Conservation (phyloP, 176 grass and related monocot species). For the bread wheat (Triticum aestivum) region IWGSC_CS_RefSeq_v2.1 NC_057801.1:257563052-257563551, state of each 20-base stretch:
- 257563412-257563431: not conserved
- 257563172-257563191: slow-evolving; percentile 2
- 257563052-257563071: not conserved
- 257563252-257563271: not conserved
- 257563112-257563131: not conserved
- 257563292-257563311: not conserved
- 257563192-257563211: not conserved
- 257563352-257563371: not conserved
- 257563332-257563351: not conserved
- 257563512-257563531: not conserved
- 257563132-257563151: not conserved
- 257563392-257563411: not conserved
- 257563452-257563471: not conserved
- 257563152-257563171: not conserved
- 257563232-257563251: not conserved
- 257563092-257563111: not conserved
- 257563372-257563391: not conserved
- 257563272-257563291: not conserved
- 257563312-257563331: not conserved
- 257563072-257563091: not conserved
- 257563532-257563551: not conserved
- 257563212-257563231: not conserved
- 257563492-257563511: not conserved
- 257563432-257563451: not conserved
- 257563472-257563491: not conserved